phyloP scores from a whole-genome alignment of 768 basidiomycete genomes.

The Pleurotus eryngii region DNA sequence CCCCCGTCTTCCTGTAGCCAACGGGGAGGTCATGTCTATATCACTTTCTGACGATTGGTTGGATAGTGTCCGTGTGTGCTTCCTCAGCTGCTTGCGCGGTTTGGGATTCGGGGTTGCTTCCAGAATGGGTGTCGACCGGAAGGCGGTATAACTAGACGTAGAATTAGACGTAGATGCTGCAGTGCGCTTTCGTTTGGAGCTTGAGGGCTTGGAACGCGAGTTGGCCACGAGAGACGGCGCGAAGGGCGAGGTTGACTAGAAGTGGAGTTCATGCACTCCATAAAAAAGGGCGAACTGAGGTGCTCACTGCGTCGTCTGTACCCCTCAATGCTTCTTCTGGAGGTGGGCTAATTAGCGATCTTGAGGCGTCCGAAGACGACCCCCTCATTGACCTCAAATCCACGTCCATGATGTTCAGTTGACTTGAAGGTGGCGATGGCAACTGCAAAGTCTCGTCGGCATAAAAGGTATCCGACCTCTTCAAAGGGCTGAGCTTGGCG shows the following conservation, averaged over 20 bases:
- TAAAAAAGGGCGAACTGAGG: constrained; percentile 4
- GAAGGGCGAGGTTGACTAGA: constrained; percentile 16
- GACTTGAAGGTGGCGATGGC: constrained; percentile 4
- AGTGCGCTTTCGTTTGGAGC: constrained; percentile 38
- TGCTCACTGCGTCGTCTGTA: constrained; percentile 17
- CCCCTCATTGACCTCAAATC: constrained; percentile 4
- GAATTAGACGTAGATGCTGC: constrained; percentile 17
- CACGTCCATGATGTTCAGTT: constrained; percentile 1
- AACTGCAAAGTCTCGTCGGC: constrained; percentile 2
- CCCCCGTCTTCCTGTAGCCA: background rate
- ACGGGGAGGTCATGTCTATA: background rate
- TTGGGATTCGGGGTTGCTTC: constrained; percentile 61
- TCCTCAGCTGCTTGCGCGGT: constrained; percentile 46
- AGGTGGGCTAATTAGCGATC: constrained; percentile 54
- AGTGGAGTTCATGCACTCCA: constrained; percentile 10
- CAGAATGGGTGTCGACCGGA: constrained; percentile 13
- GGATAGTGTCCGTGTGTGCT: constrained; percentile 13
- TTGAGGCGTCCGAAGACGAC: constrained; percentile 14
- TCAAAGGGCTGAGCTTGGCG: background rate
- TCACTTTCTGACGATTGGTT: constrained; percentile 15
- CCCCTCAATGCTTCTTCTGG: constrained; percentile 50
- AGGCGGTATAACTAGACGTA: constrained; percentile 13
- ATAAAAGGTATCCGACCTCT: background rate
- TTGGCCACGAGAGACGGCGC: constrained; percentile 20
- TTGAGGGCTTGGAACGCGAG: constrained; percentile 14